Evolutionary conservation across 1,284 basidiomycete genomes (phyloP).

Genomic region (Leccinum huronense): DNA sequence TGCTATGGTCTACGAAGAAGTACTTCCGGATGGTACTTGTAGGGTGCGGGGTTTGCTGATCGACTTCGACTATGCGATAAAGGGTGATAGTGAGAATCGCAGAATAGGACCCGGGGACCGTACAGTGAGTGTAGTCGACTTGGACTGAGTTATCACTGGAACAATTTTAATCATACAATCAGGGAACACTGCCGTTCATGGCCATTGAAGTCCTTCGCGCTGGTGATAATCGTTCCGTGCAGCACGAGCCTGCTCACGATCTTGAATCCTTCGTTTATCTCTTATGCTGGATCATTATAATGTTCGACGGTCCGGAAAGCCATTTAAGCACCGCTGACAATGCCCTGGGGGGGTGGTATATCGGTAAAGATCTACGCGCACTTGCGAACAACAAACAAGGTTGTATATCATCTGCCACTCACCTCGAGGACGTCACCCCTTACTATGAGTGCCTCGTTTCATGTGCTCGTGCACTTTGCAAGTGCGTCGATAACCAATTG

Average conservation of each 20-base stretch:
- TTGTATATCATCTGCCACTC: not conserved
- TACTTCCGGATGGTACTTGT: not conserved
- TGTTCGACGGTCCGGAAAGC: not conserved
- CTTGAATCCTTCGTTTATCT: not conserved
- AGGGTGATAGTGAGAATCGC: not conserved
- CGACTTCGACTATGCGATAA: not conserved
- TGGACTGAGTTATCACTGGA: not conserved
- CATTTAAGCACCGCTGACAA: not conserved
- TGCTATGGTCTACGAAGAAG: not conserved
- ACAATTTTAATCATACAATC: not conserved
- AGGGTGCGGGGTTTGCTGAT: not conserved
- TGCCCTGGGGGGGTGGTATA: slow-evolving; percentile 1
- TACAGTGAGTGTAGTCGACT: not conserved
- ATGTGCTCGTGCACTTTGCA: not conserved
- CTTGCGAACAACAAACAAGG: not conserved
- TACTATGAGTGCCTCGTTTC: not conserved
- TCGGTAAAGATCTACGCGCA: not conserved
- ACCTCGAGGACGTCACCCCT: not conserved
- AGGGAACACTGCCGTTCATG: not conserved
- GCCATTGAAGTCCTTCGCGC: not conserved
- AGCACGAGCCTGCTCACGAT: not conserved
- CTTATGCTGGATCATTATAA: not conserved
- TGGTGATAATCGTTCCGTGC: not conserved
- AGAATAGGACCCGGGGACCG: not conserved
- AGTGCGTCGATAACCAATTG: not conserved